Percentiles rank a stretch among this genome's conserved stretches.
Evolutionary conservation across 495 filamentous ascomycete genomes (phyloP).

Genomic region (Penicillium canariense): DNA sequence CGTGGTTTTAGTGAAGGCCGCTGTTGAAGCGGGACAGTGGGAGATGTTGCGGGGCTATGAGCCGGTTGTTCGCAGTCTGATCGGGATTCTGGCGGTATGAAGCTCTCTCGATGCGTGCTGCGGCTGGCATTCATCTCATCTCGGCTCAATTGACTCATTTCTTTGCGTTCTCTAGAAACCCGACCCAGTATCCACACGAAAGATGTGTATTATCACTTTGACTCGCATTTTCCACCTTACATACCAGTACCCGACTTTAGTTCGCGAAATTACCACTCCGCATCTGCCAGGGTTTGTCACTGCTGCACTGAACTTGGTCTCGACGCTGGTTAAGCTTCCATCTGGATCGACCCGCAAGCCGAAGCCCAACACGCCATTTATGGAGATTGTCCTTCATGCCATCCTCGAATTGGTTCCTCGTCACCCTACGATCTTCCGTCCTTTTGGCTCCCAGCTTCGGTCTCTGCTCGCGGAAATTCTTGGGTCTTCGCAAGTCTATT

Average conservation of each 20-base stretch:
- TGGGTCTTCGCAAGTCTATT: constrained; percentile 30
- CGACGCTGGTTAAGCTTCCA: constrained; percentile 33
- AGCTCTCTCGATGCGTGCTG: background rate
- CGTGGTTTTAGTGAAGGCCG: constrained; percentile 73
- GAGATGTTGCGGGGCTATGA: constrained; percentile 67
- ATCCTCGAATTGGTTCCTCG: constrained; percentile 68
- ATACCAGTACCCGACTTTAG: constrained; percentile 73
- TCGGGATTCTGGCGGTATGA: constrained; percentile 67
- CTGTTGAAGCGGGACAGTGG: constrained; percentile 77
- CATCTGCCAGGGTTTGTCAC: constrained; percentile 71
- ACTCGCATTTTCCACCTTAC: constrained; percentile 79
- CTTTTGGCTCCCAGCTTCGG: constrained; percentile 66
- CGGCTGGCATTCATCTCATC: background rate
- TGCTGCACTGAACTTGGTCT: constrained; percentile 66
- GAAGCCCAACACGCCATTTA: constrained; percentile 42
- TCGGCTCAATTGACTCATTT: constrained; percentile 8
- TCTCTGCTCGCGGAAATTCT: constrained; percentile 51
- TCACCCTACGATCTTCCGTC: constrained; percentile 76
- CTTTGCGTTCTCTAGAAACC: constrained; percentile 53
- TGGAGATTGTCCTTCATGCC: constrained; percentile 61
- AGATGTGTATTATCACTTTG: constrained; percentile 69
- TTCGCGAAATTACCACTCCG: constrained; percentile 86
- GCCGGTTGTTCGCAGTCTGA: constrained; percentile 68
- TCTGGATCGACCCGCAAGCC: constrained; percentile 44
- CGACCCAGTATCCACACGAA: constrained; percentile 68